Base-by-base conservation (phyloP, 495 filamentous ascomycete genomes). In the Penicillium bovifimosum region DNA sequence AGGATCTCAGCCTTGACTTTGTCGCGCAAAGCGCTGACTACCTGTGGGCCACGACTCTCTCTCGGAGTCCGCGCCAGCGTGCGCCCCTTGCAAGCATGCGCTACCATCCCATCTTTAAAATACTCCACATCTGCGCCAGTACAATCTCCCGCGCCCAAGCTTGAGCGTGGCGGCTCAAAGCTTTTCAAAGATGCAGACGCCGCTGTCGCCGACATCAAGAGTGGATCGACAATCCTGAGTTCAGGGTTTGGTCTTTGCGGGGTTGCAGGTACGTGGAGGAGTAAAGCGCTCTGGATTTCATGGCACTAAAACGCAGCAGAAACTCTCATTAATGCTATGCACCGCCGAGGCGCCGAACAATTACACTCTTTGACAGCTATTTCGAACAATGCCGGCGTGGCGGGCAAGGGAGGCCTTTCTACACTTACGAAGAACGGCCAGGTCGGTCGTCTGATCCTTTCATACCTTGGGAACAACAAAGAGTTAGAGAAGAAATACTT, bases 391-490 rank as follows among this genome's bases (percentile, higher is more conserved):
- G 91, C 91, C 36, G 91, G 91, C 53, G 82, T 86, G 27, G 86
- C 89, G 44, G 77, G 77, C 29, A 81, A 79, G 43, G 81, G 80
- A 28, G 91, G 91, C 0, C 78, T 96, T n/a, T 86, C 89, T 38
- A 80, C 86, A 47, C 76, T 96, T 11, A 78, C 90, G 18, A 82
- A 86, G 54, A 79, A 84, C 2, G 86, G 85, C 51, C 90, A 95
- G 67, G 79, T 96, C 52, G 82, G 80, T 51, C 90, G 90, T 59
- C 83, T 95, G 77, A 85, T 95, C 56, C 82, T 88, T 6, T 88
- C 84, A 33, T 96, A 91, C 61, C 81, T 96, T 33, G 91, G 91
- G 58, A 88, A 91, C 62, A 95, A 96, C 65, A 95, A 92, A 71
- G 84, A 80, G 2, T 82, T 96, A 38, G 91, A 96, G 74, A 73